These are phyloP conservation scores for Eleusine indica DNA, from an alignment of 176 grass and related monocot species.

Conservation along the genomic window DNA sequence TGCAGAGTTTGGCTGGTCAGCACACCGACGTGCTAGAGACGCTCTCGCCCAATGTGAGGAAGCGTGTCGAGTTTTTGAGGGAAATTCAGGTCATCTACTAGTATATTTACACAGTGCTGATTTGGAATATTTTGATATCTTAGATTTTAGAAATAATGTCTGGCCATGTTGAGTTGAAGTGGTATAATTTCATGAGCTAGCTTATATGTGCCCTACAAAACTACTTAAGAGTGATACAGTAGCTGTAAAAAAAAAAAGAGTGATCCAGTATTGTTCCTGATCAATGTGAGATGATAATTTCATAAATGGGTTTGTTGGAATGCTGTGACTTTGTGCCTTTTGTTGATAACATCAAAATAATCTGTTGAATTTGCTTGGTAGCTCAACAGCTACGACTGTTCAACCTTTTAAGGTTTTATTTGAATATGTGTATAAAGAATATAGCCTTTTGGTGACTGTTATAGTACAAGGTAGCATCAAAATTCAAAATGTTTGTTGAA, in stretches of 20 bases:
- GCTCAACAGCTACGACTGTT: background rate
- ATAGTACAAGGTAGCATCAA: background rate
- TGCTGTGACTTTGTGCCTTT: background rate
- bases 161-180: background rate
- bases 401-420: background rate
- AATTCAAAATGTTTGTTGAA: background rate
- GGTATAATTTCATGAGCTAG: background rate
- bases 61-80: constrained; percentile 69
- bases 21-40: constrained; percentile 58
- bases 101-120: background rate
- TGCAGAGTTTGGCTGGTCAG: constrained; percentile 71
- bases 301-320: background rate
- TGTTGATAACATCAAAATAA: constrained; percentile 2
- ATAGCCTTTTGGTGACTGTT: background rate
- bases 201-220: background rate
- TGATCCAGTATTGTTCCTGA: background rate
- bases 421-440: background rate
- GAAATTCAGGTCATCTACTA: constrained; percentile 62
- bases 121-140: background rate
- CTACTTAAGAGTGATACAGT: background rate
- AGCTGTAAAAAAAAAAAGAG: background rate
- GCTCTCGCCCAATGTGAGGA: constrained; percentile 74
- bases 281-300: no score
- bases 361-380: background rate
- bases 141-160: background rate